Evolutionary conservation across 2,329 filamentous ascomycete species (phyloP).

Genomic region (Claviceps fusiformis): DNA sequence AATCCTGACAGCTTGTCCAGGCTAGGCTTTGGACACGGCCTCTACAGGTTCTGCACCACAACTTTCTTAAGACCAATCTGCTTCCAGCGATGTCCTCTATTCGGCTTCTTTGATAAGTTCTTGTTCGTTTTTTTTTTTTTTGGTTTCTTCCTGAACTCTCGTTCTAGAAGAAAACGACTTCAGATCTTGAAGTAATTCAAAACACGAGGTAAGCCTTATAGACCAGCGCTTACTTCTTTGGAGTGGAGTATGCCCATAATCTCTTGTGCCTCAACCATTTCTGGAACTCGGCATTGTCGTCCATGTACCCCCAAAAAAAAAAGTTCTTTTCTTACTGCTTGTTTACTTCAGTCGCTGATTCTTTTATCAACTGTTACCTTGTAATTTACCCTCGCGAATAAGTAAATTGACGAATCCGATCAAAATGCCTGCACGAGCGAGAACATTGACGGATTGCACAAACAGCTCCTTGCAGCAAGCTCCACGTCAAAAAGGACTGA

Average conservation of each 20-base stretch:
- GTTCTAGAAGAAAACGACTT: background rate
- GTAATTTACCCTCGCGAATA: background rate
- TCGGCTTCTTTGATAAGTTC: background rate
- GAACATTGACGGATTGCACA: constrained; percentile 10
- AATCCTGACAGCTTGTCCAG: background rate
- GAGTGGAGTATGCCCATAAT: background rate
- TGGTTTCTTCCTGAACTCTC: background rate
- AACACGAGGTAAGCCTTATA: background rate
- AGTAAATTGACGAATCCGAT: constrained; percentile 10
- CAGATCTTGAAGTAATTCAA: background rate
- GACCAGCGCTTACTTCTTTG: background rate
- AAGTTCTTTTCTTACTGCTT: background rate
- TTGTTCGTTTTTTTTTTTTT: background rate
- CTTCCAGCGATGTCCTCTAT: background rate
- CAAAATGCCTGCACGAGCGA: constrained; percentile 12
- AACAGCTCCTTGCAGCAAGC: constrained; percentile 10
- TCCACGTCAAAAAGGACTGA: constrained; percentile 1
- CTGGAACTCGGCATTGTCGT: background rate
- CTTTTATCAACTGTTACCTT: background rate
- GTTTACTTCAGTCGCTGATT: background rate
- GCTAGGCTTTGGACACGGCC: background rate
- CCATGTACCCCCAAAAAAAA: background rate
- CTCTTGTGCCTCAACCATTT: background rate
- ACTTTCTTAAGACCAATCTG: background rate
- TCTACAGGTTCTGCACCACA: background rate